Conservation (phyloP, 352 stramenopile species). For the Thraustotheca clavata region DNA sequence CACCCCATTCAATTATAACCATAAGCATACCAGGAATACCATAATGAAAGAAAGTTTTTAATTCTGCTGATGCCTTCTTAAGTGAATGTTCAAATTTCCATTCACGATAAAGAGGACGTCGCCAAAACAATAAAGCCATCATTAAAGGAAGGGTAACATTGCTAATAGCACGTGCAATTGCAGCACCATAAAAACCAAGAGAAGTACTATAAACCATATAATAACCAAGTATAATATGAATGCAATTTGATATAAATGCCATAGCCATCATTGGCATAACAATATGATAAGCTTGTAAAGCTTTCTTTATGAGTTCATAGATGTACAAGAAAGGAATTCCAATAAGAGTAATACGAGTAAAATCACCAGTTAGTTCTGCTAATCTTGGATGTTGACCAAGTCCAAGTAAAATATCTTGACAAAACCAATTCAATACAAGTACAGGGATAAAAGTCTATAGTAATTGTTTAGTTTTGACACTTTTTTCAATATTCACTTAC, state of each 20-base stretch:
- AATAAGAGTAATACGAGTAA: constrained; percentile 50
- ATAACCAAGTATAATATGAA: constrained; percentile 65
- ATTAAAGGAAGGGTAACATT: constrained; percentile 46
- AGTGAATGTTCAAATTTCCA: constrained; percentile 59
- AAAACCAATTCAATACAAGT: constrained; percentile 53
- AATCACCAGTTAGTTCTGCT: constrained; percentile 52
- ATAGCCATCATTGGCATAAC: constrained; percentile 64
- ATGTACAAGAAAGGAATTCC: constrained; percentile 74
- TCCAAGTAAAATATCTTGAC: constrained; percentile 32
- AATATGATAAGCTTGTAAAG: constrained; percentile 81
- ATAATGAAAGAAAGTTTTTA: constrained; percentile 36
- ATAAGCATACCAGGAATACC: constrained; percentile 43
- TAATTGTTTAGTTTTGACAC: no score
- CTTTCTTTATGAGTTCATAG: constrained; percentile 80
- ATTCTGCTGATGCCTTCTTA: constrained; percentile 27
- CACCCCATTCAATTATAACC: constrained; percentile 66
- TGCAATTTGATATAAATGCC: constrained; percentile 56
- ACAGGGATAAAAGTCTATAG: constrained; percentile 34
- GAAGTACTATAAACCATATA: constrained; percentile 76
- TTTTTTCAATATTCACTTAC: constrained; percentile 18
- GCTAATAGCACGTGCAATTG: constrained; percentile 53
- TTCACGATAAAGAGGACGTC: constrained; percentile 33
- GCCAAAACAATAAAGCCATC: constrained; percentile 56
- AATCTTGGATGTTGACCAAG: constrained; percentile 46
- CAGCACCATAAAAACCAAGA: constrained; percentile 62